Evolutionary conservation across 2,329 filamentous ascomycete genomes (phyloP).

Genomic region (Decorospora gaudefroyi): DNA sequence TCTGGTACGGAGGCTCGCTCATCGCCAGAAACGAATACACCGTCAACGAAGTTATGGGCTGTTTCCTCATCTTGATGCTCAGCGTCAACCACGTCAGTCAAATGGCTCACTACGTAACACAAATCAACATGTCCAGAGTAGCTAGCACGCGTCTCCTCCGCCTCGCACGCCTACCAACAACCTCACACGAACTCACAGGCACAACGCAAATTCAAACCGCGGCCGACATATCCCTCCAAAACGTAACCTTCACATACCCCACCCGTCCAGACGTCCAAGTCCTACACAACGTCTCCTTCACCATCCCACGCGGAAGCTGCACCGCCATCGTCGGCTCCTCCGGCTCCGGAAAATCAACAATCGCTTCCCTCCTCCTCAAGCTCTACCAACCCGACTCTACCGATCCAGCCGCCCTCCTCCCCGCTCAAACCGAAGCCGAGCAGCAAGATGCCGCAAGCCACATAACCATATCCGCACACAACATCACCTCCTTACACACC

Average conservation of each 20-base stretch:
- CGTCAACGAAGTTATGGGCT: conserved; percentile 67
- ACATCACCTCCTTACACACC: conserved; percentile 65
- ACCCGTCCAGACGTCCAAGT: conserved; percentile 58
- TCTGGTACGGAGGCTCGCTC: conserved; percentile 77
- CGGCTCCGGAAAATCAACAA: conserved; percentile 88
- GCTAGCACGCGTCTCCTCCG: conserved; percentile 73
- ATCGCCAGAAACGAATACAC: conserved; percentile 57
- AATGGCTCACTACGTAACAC: conserved; percentile 75
- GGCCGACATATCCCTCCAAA: conserved; percentile 62
- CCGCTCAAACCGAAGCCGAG: too few species aligned
- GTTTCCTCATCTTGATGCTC: conserved; percentile 83
- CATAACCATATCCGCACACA: conserved; percentile 63
- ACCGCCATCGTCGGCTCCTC: conserved; percentile 82
- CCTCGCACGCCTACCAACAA: conserved; percentile 64
- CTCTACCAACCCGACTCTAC: conserved; percentile 61
- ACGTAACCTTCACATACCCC: conserved; percentile 74
- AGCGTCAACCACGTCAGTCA: conserved; percentile 73
- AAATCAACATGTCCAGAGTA: conserved; percentile 74
- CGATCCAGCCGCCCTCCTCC: neutral
- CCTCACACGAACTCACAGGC: conserved; percentile 64
- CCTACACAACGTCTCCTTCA: conserved; percentile 68
- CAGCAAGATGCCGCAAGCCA: conserved; percentile 34
- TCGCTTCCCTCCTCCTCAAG: conserved; percentile 73
- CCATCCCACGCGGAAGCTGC: conserved; percentile 65
- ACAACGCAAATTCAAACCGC: conserved; percentile 50